phyloP scores from a whole-genome alignment of 2,329 filamentous ascomycete species.

The Diaporthe citrichinensis region DNA sequence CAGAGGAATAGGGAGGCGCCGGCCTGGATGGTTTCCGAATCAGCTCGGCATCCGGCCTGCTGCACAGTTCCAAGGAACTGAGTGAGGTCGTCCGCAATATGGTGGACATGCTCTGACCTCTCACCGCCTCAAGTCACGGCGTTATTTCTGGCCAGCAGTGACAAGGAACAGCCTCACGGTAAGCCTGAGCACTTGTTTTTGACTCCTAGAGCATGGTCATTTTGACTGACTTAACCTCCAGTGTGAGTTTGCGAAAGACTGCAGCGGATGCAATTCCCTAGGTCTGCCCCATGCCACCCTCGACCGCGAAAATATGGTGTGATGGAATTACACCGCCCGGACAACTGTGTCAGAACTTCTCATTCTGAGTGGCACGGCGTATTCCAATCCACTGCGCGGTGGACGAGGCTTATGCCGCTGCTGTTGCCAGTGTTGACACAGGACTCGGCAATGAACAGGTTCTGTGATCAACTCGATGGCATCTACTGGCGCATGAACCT shows the following conservation, averaged over 20 bases:
- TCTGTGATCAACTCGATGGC: background rate
- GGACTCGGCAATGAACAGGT: background rate
- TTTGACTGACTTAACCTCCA: background rate
- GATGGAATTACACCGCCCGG: background rate
- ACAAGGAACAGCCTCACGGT: background rate
- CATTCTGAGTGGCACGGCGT: background rate
- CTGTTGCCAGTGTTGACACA: background rate
- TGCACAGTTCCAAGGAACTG: too few species aligned
- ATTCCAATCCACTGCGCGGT: background rate
- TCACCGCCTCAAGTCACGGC: too few species aligned
- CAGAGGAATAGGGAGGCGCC: background rate
- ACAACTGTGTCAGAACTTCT: background rate
- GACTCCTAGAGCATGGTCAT: background rate
- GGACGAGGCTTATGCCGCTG: too few species aligned
- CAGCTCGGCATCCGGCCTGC: background rate
- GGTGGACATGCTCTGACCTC: background rate
- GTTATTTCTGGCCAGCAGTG: background rate
- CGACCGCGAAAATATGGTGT: background rate
- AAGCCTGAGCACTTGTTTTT: background rate
- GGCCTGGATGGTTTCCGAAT: too few species aligned
- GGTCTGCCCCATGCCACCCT: background rate
- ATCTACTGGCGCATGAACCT: background rate
- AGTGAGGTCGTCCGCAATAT: background rate
- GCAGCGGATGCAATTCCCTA: too few species aligned
- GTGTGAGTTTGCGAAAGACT: background rate